Base-by-base conservation (phyloP, 2,329 filamentous ascomycete genomes). In the Colletotrichum scovillei region DNA sequence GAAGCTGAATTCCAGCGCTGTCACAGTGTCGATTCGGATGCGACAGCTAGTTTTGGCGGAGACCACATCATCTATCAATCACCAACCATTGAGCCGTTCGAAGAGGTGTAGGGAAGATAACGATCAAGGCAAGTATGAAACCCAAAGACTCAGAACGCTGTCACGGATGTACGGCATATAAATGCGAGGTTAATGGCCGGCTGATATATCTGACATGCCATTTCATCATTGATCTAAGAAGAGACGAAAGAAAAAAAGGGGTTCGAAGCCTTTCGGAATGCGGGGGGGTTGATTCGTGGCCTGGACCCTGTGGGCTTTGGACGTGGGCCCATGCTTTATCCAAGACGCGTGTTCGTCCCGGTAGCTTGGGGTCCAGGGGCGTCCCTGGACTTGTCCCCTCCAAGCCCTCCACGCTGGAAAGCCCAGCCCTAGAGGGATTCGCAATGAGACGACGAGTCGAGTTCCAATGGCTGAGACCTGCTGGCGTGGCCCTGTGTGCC, bases 311-410 rank as follows among this genome's bases (percentile, higher is more conserved):
- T 22, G 3, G 19, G 42, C 42, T 49, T 49, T 49, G 19, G 55
- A 11, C 32, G 46, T 57, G 67, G 67, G 60, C 16, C 70, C 12
- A 55, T 55, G 70, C 67, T 73, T 57, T 69, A 62, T 73, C 26
- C 56, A 70, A 73, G 56, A 73, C 70, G 60, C 67, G 55, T 70
- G 26, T 60, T 62, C 19, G 59, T 69, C 60, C 70, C 67, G 60
- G 70, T 67, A 56, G 24, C 55, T 55, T 35, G 60, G 70, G 32
- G 38, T 58, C 22, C 30, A 32, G 19, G 35, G 8, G 66, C n/a
- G 9, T 56, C 53, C 66, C 66, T 5, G 16, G 16, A 42, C 38
- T 19, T 19, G 14, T 19, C 38, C 38, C 16, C 38, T 42, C 38
- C 14, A 42, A 42, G 38, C 38, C 38, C 38, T 42, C 5, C 38